phyloP scores from a whole-genome alignment of 2,329 filamentous ascomycete genomes.

The Aureobasidium pullulans region DNA sequence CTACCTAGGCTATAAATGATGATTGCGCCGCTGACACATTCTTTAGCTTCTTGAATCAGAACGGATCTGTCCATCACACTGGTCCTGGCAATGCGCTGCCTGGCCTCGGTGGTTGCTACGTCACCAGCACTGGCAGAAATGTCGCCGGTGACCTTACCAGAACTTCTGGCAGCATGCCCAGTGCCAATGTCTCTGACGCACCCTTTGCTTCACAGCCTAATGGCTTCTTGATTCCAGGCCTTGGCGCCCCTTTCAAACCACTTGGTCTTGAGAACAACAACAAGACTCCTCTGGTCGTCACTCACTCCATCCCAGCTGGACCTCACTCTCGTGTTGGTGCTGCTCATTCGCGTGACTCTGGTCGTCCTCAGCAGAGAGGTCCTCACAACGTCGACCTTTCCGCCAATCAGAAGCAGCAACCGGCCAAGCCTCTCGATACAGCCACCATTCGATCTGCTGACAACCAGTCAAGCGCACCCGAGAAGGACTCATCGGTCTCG shows the following conservation, averaged over 20 bases:
- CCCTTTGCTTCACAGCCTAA: background rate
- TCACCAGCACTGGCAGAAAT: background rate
- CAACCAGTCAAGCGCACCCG: background rate
- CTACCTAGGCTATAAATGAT: background rate
- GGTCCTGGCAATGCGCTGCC: background rate
- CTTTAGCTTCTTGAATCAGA: background rate
- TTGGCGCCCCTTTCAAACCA: background rate
- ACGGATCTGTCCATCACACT: background rate
- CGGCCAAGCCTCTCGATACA: background rate
- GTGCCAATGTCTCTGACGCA: background rate
- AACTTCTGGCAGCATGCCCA: background rate
- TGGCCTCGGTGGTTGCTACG: background rate
- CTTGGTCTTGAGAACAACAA: background rate
- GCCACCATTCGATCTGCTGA: background rate
- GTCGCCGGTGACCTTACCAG: background rate
- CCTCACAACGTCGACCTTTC: background rate
- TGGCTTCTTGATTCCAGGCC: constrained; percentile 1
- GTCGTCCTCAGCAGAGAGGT: background rate
- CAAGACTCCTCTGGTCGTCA: background rate
- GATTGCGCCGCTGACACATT: background rate
- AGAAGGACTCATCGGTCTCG: background rate
- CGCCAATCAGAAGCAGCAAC: background rate
- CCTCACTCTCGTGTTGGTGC: background rate
- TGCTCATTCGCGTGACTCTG: background rate
- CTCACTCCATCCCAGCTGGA: background rate